Evolutionary conservation across 805 yeast genomes (phyloP).

Genomic region (Yamadazyma akitaensis): DNA sequence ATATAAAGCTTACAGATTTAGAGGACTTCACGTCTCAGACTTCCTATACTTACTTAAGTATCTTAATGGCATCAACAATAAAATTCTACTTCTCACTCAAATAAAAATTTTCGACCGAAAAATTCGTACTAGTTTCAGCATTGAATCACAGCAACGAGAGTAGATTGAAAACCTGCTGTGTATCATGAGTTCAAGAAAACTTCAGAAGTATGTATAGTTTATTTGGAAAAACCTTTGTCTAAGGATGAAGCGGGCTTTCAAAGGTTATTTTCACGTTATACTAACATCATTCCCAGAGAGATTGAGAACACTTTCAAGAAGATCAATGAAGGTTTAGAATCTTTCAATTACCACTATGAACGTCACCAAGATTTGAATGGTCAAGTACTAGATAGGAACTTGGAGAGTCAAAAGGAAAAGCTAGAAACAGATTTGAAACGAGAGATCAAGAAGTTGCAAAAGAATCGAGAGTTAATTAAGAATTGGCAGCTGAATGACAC

Average conservation of each 20-base stretch:
- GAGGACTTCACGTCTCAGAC: not conserved
- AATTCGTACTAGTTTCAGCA: slow-evolving; percentile 3
- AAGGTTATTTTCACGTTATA: not conserved
- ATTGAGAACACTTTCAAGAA: slow-evolving; percentile 43
- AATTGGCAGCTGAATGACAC: slow-evolving; percentile 41
- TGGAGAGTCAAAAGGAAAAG: slow-evolving; percentile 43
- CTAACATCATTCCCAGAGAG: slow-evolving; percentile 24
- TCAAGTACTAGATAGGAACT: slow-evolving; percentile 25
- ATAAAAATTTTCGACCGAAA: slow-evolving; percentile 10
- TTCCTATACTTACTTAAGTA: not conserved
- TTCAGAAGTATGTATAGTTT: slow-evolving; percentile 32
- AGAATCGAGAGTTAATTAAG: slow-evolving; percentile 44
- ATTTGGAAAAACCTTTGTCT: not conserved
- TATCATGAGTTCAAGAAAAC: slow-evolving; percentile 23
- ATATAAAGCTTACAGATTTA: not conserved
- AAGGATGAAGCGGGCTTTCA: not conserved
- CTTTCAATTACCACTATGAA: slow-evolving; percentile 43
- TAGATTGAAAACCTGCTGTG: not conserved
- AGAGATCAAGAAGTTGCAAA: slow-evolving; percentile 44
- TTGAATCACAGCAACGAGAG: not conserved
- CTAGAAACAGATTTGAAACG: slow-evolving; percentile 43
- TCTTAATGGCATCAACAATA: slow-evolving; percentile 5
- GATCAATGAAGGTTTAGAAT: slow-evolving; percentile 44
- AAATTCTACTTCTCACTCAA: slow-evolving; percentile 6
- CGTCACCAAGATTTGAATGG: slow-evolving; percentile 35